Evolutionary conservation across 148 eudicot genomes (phyloP), one percentile per base, ranked within the genome.

Genomic region (Chenopodium quinoa): DNA sequence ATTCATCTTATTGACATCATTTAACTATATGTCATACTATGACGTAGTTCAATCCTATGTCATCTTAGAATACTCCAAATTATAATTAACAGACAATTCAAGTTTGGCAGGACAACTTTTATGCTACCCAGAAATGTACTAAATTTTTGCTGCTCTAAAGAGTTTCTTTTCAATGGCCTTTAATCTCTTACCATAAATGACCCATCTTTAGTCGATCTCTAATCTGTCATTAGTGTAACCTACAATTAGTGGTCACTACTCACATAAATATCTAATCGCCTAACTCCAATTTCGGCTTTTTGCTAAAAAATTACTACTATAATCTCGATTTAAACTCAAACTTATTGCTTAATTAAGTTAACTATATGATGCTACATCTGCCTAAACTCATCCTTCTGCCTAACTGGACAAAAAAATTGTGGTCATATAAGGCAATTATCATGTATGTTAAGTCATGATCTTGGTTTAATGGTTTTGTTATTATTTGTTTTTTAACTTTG

Each of bases 341-440:
- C 64, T 58, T 75, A 22, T 14, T 56, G 37, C 78, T 75, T 54
- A 25, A 31, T 58, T 11, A 19, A 32, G 7, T 8, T 17, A 62
- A 56, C 22, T 14, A 56, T 1, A 56, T 31, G 22, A 40, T 34
- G 40, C 2, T 17, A 11, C 22, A 10, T 74, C 62, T 74, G 62
- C 76, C 76, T 74, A 74, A 74, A 48, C 76, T 50, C 29, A 74
- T 46, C 62, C 34, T 14, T 74, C 60, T 74, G 76, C 76, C 76
- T 23, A 74, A 74, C 76, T 23, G 14, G 25, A n/a, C 11, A 29
- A 13, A 31, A 31, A 16, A 13, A 6, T 1, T 34, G 73, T 69
- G 73, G 73, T 31, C n/a, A 34, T 34, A 62, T n/a, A 11, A 2
- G 62, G 40, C 4, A 23, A 14, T 74, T 46, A 74, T 50, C 20